A percentile compares a stretch with the other conserved stretches of the same genome.
Evolutionary conservation across 768 basidiomycete genomes (phyloP).

Genomic region (Kwoniella mangroviensis): DNA sequence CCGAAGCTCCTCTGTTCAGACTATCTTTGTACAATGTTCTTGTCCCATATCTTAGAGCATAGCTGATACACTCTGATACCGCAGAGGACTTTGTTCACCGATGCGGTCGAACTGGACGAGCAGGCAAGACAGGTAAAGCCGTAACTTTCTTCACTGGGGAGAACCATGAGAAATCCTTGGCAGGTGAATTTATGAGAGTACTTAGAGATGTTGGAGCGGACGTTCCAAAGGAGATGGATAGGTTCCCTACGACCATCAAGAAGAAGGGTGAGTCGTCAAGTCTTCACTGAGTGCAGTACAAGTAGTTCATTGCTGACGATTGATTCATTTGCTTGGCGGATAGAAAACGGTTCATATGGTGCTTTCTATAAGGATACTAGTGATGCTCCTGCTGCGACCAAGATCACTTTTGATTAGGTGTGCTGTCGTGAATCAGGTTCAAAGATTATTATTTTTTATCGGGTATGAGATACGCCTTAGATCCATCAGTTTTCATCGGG

Average conservation of each 20-base stretch:
- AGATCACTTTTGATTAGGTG: constrained; percentile 61
- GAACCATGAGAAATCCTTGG: constrained; percentile 78
- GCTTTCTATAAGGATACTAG: constrained; percentile 60
- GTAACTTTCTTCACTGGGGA: constrained; percentile 98
- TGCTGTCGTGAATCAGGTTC: background rate
- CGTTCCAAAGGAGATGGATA: constrained; percentile 70
- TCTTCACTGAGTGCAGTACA: no score
- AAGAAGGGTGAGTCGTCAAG: constrained; percentile 66
- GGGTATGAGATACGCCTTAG: background rate
- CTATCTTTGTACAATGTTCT: no score
- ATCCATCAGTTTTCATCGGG: background rate
- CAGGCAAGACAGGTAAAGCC: constrained; percentile 84
- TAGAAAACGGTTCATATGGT: constrained; percentile 82
- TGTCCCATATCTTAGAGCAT: no score
- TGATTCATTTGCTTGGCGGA: background rate
- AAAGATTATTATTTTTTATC: no score
- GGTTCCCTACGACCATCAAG: constrained; percentile 96
- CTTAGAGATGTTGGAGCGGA: constrained; percentile 80
- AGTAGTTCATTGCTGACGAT: background rate
- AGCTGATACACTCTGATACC: background rate
- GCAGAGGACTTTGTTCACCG: constrained; percentile 55
- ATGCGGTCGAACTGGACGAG: constrained; percentile 70
- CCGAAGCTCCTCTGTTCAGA: background rate
- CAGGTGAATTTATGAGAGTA: constrained; percentile 91
- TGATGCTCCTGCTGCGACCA: constrained; percentile 60